Base-by-base conservation (phyloP, 768 basidiomycete genomes). In the Trametes sanguinea region DNA sequence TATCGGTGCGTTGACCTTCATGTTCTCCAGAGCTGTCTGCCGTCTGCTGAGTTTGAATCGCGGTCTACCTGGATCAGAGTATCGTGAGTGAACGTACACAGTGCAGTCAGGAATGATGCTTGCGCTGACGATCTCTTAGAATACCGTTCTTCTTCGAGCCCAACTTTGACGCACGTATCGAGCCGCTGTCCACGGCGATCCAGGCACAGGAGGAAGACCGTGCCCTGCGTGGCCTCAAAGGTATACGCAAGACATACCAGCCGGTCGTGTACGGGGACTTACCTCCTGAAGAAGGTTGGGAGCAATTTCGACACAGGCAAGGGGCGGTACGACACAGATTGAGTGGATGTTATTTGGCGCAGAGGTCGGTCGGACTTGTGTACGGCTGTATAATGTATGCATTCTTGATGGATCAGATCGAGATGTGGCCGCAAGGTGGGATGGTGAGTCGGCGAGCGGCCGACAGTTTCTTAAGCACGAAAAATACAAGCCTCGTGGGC, bases 131-230 rank as follows among this genome's bases (percentile, higher is more conserved):
- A 33, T 13, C 10, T 32, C n/a, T 14, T 59, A 93, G 91, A 8
- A 81, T 95, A 17, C 95, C 95, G 0, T 96, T 96, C 76, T 97
- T 97, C 80, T 96, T 91, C 65, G 95, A 96, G 73, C 94, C 95
- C 0, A 92, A 91, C 60, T 94, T 92, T 68, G 78, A 86, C 61
- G 90, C 94, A 0, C 60, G 77, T 2, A 76, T 97, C 50, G 74
- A 80, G 64, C 90, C 93, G 0, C 76, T 95, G 6, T 77, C 78
- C 4, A 86, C 86, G 6, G 86, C 85, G 0, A 68, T 80, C 30
- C 81, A 86, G 37, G 67, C 82, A 9, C 78, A 77, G 58, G 67
- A 74, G 13, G 70, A 69, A 32, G 62, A 65, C 30, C 61, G 68
- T 1, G 60, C 68, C n/a, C 37, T 33, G 0, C 62, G 64, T 16